These are phyloP conservation scores for Vigna reflexopilosa DNA, from an alignment of 306 rosid genomes.

Conservation along the genomic window DNA sequence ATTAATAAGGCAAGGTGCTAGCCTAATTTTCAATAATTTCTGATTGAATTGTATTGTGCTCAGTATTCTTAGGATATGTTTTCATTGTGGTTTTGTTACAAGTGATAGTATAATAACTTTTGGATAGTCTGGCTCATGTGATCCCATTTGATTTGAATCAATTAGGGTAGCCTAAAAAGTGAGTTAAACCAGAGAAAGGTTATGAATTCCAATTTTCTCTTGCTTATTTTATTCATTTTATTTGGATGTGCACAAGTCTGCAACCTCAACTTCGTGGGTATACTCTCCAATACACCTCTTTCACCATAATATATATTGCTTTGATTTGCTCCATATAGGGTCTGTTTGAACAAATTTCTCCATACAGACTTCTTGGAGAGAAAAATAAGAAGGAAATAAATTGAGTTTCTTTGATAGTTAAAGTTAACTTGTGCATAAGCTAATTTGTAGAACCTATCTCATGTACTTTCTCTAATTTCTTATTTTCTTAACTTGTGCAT, in stretches of 20 bases:
- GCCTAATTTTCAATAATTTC: neutral
- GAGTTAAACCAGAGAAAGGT: neutral
- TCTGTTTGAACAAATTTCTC: neutral
- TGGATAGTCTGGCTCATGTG: neutral
- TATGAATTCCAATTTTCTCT: neutral
- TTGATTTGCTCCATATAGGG: neutral
- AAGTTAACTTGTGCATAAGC: too few relatives aligned
- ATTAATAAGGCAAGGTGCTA: neutral
- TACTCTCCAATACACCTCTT: neutral
- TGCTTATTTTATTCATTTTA: slow-evolving; percentile 1
- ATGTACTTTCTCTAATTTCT: too few relatives aligned
- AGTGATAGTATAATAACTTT: neutral
- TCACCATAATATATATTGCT: slow-evolving; percentile 10
- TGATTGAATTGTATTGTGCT: neutral
- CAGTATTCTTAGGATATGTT: neutral
- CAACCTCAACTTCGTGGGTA: neutral
- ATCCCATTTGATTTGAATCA: slow-evolving; percentile 27
- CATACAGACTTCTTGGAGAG: too few relatives aligned
- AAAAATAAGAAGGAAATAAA: too few relatives aligned
- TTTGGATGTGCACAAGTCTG: too few relatives aligned
- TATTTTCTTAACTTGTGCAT: too few relatives aligned
- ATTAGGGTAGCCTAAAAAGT: neutral
- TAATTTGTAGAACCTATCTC: too few relatives aligned
- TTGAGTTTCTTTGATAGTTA: too few relatives aligned
- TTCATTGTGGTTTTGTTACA: neutral